Base-by-base conservation (phyloP, 495 filamentous ascomycete genomes). In the Achaetomiella virescens region DNA sequence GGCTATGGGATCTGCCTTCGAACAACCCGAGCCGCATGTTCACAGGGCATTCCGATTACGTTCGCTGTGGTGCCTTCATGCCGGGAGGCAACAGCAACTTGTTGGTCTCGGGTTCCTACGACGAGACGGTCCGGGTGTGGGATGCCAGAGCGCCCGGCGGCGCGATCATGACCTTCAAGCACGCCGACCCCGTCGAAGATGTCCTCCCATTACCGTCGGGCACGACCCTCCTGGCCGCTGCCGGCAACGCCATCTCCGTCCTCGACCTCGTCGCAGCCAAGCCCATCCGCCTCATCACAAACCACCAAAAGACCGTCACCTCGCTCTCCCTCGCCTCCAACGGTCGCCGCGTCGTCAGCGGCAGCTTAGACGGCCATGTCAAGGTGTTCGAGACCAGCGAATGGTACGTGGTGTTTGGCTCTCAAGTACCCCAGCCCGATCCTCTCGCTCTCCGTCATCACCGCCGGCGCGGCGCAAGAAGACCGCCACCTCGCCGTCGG, bases 281-380 rank as follows among this genome's bases (percentile, higher is more conserved):
- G 64, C 90, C 90, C 2, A 69, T 92, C 41, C 85, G 90, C 35
- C 73, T 95, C 55, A 85, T 99, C 41, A 84, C 87, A 52, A 96
- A 91, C 65, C 95, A 99, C 69, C 93, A 99, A 71, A 97, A 97
- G 81, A 96, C 93, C 0, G 90, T 99, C 29, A 97, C 93, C 0
- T 82, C 88, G 4, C 78, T 99, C 33, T 76, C 73, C 41, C 66
- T 80, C n/a, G 93, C 90, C 0, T 89, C 87, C 27, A 84, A 88
- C 60, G 83, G 85, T 17, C 82, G 83, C 7, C 81, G 95, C 42
- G 76, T 99, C 45, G 80, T 99, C 55, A 89, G 82, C 66, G 95
- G 90, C 68, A 87, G 84, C 15, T 75, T 99, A 31, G 93, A 99
- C 69, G 95, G 95, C 14, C 93, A 97, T 66, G 81, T 99, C 70